phyloP scores from a whole-genome alignment of 768 basidiomycete genomes.

The Mycena vulgaris region DNA sequence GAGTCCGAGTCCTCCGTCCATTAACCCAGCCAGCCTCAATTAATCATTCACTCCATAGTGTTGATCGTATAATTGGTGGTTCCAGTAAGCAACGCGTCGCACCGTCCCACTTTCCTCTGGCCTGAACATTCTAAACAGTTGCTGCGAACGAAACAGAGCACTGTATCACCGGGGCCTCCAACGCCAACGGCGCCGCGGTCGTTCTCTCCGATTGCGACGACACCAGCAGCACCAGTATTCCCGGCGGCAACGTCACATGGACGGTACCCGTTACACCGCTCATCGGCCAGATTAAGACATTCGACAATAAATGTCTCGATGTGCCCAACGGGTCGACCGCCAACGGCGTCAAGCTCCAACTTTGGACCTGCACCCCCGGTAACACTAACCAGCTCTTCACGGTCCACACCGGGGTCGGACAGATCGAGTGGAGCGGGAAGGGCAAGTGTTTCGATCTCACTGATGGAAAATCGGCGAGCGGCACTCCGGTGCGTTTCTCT shows the following conservation, averaged over 20 bases:
- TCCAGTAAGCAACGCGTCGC: neutral
- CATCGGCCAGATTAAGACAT: conserved; percentile 1
- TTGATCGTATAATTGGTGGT: neutral
- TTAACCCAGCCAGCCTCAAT: neutral
- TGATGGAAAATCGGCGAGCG: conserved; percentile 7
- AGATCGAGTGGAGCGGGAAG: conserved; percentile 8
- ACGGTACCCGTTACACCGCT: neutral
- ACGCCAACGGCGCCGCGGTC: conserved; percentile 1
- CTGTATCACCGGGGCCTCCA: neutral
- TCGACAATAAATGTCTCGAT: conserved; percentile 37
- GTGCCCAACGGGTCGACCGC: conserved; percentile 41
- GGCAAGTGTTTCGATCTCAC: conserved; percentile 24
- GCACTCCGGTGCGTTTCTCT: conserved; percentile 1
- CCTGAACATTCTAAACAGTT: neutral
- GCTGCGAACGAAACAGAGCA: no score
- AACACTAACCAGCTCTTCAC: conserved; percentile 20
- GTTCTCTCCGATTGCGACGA: neutral
- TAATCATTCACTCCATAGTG: neutral
- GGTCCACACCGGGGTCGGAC: neutral
- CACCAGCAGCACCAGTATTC: neutral
- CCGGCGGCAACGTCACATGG: conserved; percentile 5
- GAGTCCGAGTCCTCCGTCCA: neutral
- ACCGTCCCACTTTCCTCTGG: neutral
- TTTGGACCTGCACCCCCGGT: conserved; percentile 37
- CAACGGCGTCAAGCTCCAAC: conserved; percentile 43